Base-by-base conservation (phyloP, 2,329 filamentous ascomycete genomes). In the Penicillium verrucosum region DNA sequence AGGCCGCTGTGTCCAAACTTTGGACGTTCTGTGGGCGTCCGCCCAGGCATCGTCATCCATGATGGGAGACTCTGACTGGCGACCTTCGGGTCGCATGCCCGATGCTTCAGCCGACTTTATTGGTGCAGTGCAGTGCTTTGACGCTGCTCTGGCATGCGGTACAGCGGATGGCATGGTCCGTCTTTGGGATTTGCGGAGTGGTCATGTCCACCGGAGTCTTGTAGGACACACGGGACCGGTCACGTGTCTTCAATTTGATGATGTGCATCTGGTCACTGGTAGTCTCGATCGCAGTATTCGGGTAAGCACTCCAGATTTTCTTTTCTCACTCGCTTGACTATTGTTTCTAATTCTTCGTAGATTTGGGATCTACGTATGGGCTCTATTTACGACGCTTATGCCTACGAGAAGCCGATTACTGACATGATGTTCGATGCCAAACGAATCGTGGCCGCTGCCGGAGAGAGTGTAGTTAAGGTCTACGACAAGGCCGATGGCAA, bases 351-450 rank as follows among this genome's bases (percentile, higher is more conserved):
- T 67, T 62, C 16, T 41, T 55, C 49, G 42, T 70, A 97, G 92
- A 97, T 99, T 71, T 99, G 94, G 94, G 94, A 99, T 76, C 88
- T 99, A 55, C 89, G 94, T 53, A 97, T 92, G 12, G 94, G 94
- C 44, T 92, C 92, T 34, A 97, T 99, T 66, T 89, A 89, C 73
- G 94, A 99, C 73, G 94, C 93, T 18, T 99, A 92, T 74, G 94
- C 93, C 23, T 99, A 97, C 76, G 92, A 97, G 70, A 83, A 90
- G 68, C 86, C 92, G 0, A 85, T 99, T 56, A 96, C 92, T 32
- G 90, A 88, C 79, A 96, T 97, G 92, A 96, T 95, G 88, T 99
- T 99, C 72, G 94, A 99, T 75, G 78, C 85, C 14, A 87, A 92
- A 51, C 86, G 92, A 49, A 99, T 99, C 64, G 92, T 94, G 34